Evolutionary conservation across 306 rosid genomes (phyloP).

Genomic region (Chamaecrista fasciculata): DNA sequence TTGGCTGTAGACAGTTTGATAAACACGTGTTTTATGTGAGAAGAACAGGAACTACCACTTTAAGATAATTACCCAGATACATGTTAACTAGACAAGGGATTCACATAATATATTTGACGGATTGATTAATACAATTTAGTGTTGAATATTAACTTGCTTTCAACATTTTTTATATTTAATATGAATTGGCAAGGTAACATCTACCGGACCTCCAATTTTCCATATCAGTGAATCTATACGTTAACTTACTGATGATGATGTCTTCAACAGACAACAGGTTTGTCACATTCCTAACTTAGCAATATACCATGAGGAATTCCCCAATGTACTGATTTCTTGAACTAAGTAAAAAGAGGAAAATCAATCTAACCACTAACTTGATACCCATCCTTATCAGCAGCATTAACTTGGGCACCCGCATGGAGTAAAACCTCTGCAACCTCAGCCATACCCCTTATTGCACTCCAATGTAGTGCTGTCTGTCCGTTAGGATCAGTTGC

Average conservation of each 20-base stretch:
- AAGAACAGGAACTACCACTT: not conserved
- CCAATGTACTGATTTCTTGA: not conserved
- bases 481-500: constrained; percentile 87
- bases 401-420: constrained; percentile 77
- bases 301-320: too few species aligned
- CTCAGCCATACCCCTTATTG: constrained; percentile 85
- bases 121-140: not conserved
- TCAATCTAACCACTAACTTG: constrained; percentile 55
- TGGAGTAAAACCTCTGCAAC: constrained; percentile 91
- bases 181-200: not conserved
- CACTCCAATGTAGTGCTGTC: constrained; percentile 97
- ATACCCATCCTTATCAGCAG: constrained; percentile 86
- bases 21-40: not conserved
- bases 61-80: not conserved
- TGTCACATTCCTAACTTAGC: not conserved
- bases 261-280: too few species aligned
- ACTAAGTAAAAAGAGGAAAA: constrained; percentile 12
- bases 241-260: not conserved
- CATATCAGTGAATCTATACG: not conserved
- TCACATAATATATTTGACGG: not conserved
- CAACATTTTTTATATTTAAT: too few species aligned
- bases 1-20: constrained; percentile 51
- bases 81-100: not conserved
- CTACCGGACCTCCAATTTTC: not conserved
- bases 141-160: too few species aligned